Evolutionary conservation across 345 rosid genomes (phyloP).

Genomic region (Isatis tinctoria): DNA sequence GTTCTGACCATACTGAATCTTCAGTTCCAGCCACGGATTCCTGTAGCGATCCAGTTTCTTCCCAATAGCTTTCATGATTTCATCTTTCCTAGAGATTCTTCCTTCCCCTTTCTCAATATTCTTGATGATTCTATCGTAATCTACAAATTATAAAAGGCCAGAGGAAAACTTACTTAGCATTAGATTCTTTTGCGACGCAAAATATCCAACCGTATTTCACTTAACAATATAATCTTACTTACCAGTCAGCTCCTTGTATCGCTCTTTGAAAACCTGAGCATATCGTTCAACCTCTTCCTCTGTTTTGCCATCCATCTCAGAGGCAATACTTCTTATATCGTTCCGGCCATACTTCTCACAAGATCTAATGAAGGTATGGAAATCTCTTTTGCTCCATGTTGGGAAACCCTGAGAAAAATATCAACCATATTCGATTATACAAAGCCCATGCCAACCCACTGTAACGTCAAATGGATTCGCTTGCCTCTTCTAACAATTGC

Average conservation of each 20-base stretch:
- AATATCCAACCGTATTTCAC: background rate
- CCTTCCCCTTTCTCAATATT: constrained; percentile 98
- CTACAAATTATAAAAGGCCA: constrained; percentile 32
- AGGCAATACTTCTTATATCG: constrained; percentile 71
- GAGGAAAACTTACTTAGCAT: background rate
- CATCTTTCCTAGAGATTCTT: constrained; percentile 91
- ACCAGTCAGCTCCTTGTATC: constrained; percentile 88
- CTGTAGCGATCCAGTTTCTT: constrained; percentile 97
- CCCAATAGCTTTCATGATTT: constrained; percentile 98
- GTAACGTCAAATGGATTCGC: constrained; percentile 12
- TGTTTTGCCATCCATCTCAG: constrained; percentile 95
- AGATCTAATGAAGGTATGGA: constrained; percentile 81
- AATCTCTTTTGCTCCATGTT: constrained; percentile 96
- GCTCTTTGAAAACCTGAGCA: constrained; percentile 78
- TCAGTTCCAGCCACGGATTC: constrained; percentile 96
- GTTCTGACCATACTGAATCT: constrained; percentile 97
- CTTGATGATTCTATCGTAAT: constrained; percentile 93
- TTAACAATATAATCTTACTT: constrained; percentile 12
- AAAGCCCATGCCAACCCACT: constrained; percentile 16
- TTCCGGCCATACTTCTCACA: constrained; percentile 97
- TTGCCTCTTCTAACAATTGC: constrained; percentile 79
- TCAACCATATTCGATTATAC: background rate
- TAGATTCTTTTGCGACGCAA: background rate
- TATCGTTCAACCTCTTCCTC: constrained; percentile 93
- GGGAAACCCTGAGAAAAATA: constrained; percentile 69